Evolutionary conservation across 176 grass and related monocot species (phyloP), one percentile per base, ranked within the genome.

Genomic region (Metroxylon sagu): DNA sequence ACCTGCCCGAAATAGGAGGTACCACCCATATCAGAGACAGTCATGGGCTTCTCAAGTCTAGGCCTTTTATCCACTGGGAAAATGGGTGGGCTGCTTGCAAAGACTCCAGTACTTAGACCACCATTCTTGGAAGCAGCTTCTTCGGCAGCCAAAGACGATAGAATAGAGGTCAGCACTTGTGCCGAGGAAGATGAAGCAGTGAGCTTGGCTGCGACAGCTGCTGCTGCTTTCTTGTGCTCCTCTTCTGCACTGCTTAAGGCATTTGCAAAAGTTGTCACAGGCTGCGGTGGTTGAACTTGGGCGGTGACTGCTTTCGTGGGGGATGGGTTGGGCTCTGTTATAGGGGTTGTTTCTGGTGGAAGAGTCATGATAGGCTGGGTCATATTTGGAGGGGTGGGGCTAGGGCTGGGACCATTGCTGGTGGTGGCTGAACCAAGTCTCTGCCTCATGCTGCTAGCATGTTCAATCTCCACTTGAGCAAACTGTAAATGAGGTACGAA

Each of bases 151-250:
- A 98, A 61, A 31, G 94, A 89, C 5, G 82, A 81, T 4, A 98
- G 55, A 70, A 98, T 80, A 16, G 84, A 89, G 56, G 67, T 73
- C 18, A 98, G 72, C 48, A 83, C 52, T 49, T 95, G 72, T 59
- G 71, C 88, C 2, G 88, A 82, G 29, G 85, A 75, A 76, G 88
- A 76, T 65, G 83, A 85, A 56, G 94, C 89, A 54, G 82, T 79
- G 60, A 98, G 77, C 71, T 88, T 98, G 55, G 86, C 94, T 26
- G 85, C 94, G 53, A 98, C 83, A 54, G 84, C 94, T 77, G 94
- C 94, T 25, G 94, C 94, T n/a, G 85, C 76, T 54, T 75, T 92
- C 66, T 89, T 98, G 56, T 83, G 65, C 50, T 98, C 82, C 17
- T 82, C 76, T 62, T 68, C 71, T 52, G 61, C 68, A 3, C 58